A percentile compares a stretch with the other conserved stretches of the same genome.
Conservation (phyloP, 305 asterid genomes). For the Fraxinus sp. region DNA sequence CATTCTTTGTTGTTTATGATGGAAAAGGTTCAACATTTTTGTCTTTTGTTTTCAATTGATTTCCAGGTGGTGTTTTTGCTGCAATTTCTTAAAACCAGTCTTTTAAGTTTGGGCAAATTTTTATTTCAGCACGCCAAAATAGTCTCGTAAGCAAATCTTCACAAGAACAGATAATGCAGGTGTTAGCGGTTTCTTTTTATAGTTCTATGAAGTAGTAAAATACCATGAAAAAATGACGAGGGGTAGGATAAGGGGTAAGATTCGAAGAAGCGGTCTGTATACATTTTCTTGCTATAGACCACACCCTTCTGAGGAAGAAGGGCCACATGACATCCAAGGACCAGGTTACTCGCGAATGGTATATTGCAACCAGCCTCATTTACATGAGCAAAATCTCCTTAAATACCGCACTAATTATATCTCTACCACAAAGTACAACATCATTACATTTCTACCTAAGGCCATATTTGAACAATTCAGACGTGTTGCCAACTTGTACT, state of each 20-base stretch:
- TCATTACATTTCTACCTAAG: conserved; percentile 69
- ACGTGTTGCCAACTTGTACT: conserved; percentile 86
- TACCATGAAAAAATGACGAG: conserved; percentile 43
- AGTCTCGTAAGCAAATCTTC: conserved; percentile 24
- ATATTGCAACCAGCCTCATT: conserved; percentile 61
- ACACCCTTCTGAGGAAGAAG: conserved; percentile 46
- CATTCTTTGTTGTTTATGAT: conserved; percentile 8
- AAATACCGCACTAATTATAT: conserved; percentile 62
- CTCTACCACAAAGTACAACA: conserved; percentile 81
- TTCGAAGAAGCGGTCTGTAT: conserved; percentile 61
- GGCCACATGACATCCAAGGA: conserved; percentile 48
- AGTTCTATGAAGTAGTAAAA: conserved; percentile 20
- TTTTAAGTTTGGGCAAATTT: conserved; percentile 11
- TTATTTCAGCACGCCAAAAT: conserved; percentile 20
- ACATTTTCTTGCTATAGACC: conserved; percentile 61
- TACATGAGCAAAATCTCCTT: conserved; percentile 53
- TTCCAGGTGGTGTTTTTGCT: conserved; percentile 29
- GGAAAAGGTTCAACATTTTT: neutral
- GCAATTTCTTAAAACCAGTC: conserved; percentile 11
- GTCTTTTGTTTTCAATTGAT: conserved; percentile 10
- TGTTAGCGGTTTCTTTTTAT: conserved; percentile 20
- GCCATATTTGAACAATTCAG: conserved; percentile 84
- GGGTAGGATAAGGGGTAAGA: conserved; percentile 62
- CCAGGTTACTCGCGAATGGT: conserved; percentile 68
- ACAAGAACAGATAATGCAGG: conserved; percentile 31